Evolutionary conservation across 805 yeast species (phyloP).

Genomic region (Cyberlindnera sargentensis): DNA sequence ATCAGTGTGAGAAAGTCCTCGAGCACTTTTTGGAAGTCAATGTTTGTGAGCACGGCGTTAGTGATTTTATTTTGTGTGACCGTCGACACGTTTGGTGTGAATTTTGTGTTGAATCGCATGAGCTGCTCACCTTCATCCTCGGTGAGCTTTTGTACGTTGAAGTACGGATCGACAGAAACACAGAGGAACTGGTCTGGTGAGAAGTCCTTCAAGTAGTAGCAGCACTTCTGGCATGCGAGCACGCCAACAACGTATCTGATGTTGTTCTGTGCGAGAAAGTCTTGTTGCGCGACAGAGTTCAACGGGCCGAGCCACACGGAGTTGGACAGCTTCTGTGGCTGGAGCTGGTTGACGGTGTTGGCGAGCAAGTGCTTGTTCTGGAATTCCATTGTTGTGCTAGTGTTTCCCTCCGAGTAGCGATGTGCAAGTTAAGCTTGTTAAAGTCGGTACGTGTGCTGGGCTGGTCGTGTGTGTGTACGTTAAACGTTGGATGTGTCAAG

Average conservation of each 20-base stretch:
- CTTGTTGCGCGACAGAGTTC: slow-evolving; percentile 32
- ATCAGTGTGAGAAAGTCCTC: slow-evolving; percentile 17
- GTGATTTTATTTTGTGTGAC: slow-evolving; percentile 17
- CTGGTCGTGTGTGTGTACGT: not conserved
- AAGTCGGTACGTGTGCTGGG: no score
- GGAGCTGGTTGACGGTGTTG: slow-evolving; percentile 21
- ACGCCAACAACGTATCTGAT: slow-evolving; percentile 32
- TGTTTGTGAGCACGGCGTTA: slow-evolving; percentile 20
- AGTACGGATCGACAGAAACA: slow-evolving; percentile 29
- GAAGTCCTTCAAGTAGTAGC: slow-evolving; percentile 23
- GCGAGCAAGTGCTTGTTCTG: slow-evolving; percentile 22
- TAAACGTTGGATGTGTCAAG: not conserved
- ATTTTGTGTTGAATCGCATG: slow-evolving; percentile 22
- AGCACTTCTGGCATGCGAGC: slow-evolving; percentile 28
- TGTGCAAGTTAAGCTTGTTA: no score
- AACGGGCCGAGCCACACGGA: slow-evolving; percentile 42
- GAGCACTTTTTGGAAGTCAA: slow-evolving; percentile 19
- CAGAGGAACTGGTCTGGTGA: slow-evolving; percentile 24
- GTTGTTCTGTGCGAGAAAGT: slow-evolving; percentile 31
- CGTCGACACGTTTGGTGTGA: slow-evolving; percentile 16
- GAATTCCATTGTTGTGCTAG: slow-evolving; percentile 13
- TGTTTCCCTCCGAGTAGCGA: not conserved
- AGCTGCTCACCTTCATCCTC: slow-evolving; percentile 21
- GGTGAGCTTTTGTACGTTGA: slow-evolving; percentile 23
- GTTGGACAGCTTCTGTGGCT: slow-evolving; percentile 35